Percentiles rank a stretch among this genome's conserved stretches.
These are phyloP conservation scores for Allium sativum DNA, from an alignment of 106 monocot genomes.

Conservation along the genomic window DNA sequence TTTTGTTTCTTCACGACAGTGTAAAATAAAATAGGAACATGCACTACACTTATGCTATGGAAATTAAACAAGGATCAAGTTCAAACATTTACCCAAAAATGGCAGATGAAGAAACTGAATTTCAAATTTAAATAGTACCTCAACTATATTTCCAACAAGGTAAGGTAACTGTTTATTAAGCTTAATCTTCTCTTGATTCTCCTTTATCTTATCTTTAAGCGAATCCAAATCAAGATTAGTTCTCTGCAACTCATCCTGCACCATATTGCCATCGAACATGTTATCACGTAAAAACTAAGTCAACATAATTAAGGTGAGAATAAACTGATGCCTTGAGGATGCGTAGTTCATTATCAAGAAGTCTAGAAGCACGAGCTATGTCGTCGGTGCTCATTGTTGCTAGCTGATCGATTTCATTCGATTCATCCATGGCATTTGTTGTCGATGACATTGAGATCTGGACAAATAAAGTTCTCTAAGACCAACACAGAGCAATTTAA, in stretches of 20 bases:
- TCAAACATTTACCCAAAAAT: neutral
- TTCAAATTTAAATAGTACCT: slow-evolving; percentile 21
- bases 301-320: slow-evolving; percentile 1
- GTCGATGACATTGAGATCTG: neutral
- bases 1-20: no score
- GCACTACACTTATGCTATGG: no score
- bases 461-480: no score
- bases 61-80: neutral
- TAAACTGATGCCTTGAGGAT: slow-evolving; percentile 40
- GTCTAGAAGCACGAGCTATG: slow-evolving; percentile 55
- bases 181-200: slow-evolving; percentile 96
- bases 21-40: no score
- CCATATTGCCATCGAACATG: neutral
- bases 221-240: slow-evolving; percentile 60
- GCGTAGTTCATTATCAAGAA: slow-evolving; percentile 82
- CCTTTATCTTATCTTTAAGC: slow-evolving; percentile 80
- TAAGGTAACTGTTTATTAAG: slow-evolving; percentile 87
- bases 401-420: slow-evolving; percentile 66
- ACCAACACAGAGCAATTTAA: no score
- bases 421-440: slow-evolving; percentile 29
- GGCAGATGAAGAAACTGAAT: neutral
- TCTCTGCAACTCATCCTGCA: slow-evolving; percentile 77
- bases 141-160: slow-evolving; percentile 91
- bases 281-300: neutral
- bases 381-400: slow-evolving; percentile 76